Evolutionary conservation across 2,329 filamentous ascomycete species (phyloP).

Genomic region (Whalleya microplaca): DNA sequence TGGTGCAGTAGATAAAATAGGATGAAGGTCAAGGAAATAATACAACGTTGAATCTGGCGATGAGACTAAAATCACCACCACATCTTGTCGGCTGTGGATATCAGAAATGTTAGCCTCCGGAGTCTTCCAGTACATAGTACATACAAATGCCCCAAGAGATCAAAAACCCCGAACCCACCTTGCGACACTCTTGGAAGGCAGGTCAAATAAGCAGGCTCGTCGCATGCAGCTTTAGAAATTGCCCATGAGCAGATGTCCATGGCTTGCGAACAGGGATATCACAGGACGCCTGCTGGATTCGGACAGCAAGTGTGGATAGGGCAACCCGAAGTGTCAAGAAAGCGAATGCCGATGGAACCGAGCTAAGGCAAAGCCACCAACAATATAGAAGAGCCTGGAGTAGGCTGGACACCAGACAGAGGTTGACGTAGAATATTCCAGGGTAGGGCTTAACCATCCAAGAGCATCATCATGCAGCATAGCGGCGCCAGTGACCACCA

Average conservation of each 20-base stretch:
- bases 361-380: conserved; percentile 23
- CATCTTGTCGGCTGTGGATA: conserved; percentile 1
- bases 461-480: conserved; percentile 22
- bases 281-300: background rate
- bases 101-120: background rate
- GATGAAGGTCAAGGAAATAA: conserved; percentile 9
- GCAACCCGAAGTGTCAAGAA: conserved; percentile 12
- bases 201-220: no score
- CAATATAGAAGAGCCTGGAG: conserved; percentile 1
- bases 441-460: conserved; percentile 18
- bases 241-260: background rate
- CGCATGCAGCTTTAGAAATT: background rate
- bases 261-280: background rate
- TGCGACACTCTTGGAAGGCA: background rate
- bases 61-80: conserved; percentile 16
- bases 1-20: conserved; percentile 19
- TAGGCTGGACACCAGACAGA: conserved; percentile 3
- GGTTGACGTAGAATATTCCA: conserved; percentile 23
- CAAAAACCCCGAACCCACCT: background rate
- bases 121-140: background rate
- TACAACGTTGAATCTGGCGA: conserved; percentile 26
- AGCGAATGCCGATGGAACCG: conserved; percentile 28
- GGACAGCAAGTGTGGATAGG: background rate
- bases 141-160: no score
- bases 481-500: conserved; percentile 24